Evolutionary conservation across 1,284 basidiomycete genomes (phyloP), one percentile per base, ranked within the genome.

Genomic region (Crepidotus sp.): DNA sequence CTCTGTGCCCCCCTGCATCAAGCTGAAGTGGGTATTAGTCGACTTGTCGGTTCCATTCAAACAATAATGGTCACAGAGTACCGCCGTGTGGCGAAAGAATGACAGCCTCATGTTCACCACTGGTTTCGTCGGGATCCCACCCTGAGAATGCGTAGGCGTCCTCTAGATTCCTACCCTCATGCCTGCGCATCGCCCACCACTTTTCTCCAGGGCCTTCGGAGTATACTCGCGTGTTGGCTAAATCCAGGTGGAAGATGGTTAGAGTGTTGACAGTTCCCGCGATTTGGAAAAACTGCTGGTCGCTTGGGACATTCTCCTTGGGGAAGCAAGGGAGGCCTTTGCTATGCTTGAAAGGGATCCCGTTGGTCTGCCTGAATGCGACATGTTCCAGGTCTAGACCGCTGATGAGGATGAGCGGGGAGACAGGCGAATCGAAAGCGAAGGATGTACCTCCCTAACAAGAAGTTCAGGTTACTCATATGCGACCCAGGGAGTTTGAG

Each of bases 51-150:
- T n/a, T n/a, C n/a, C n/a, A n/a, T n/a, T n/a, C n/a, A n/a, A n/a
- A n/a, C n/a, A n/a, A n/a, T n/a, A n/a, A n/a, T n/a, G n/a, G n/a
- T n/a, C n/a, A n/a, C n/a, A n/a, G n/a, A n/a, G n/a, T n/a, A n/a
- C n/a, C n/a, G n/a, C n/a, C n/a, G n/a, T n/a, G n/a, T n/a, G n/a
- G n/a, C n/a, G n/a, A n/a, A n/a, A n/a, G n/a, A n/a, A n/a, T n/a
- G n/a, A n/a, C n/a, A n/a, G n/a, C n/a, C n/a, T n/a, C n/a, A n/a
- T n/a, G n/a, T n/a, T n/a, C n/a, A n/a, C n/a, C n/a, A n/a, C n/a
- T n/a, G n/a, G n/a, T n/a, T n/a, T n/a, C n/a, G n/a, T 42, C 34
- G 4, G 34, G 34, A 30, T 42, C 34, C 26, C 34, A 42, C 3
- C 6, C 32, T 6, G n/a, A 7, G 17, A 42, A 36, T 6, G 26